A percentile compares a stretch with the other conserved stretches of the same genome.
phyloP scores from a whole-genome alignment of 495 filamentous ascomycete genomes.

The Podospora conica region DNA sequence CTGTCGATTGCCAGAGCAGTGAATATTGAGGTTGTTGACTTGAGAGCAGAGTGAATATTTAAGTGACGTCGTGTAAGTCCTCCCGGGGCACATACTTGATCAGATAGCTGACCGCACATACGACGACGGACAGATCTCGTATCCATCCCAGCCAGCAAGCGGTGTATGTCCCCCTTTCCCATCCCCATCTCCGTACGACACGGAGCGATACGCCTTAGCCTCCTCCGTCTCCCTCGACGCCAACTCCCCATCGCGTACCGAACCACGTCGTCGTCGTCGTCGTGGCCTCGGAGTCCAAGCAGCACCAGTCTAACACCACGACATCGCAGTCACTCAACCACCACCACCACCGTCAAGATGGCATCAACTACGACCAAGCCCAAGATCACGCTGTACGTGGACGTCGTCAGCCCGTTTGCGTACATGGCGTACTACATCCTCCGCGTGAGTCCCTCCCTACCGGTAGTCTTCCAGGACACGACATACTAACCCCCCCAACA shows the following conservation, averaged over 20 bases:
- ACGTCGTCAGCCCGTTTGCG: constrained; percentile 65
- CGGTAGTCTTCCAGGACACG: neutral
- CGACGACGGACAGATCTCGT: neutral
- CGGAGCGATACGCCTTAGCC: neutral
- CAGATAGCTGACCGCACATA: neutral
- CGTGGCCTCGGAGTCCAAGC: neutral
- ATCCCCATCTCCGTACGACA: neutral
- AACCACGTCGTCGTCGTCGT: neutral
- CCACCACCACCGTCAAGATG: neutral
- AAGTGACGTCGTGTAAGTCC: neutral
- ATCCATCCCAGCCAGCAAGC: neutral
- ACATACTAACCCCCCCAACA: constrained; percentile 19
- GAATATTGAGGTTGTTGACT: too few relatives aligned
- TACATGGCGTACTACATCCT: constrained; percentile 63
- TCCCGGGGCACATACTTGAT: neutral
- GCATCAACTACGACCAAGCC: constrained; percentile 44
- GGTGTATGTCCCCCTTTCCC: neutral
- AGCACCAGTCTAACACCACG: neutral
- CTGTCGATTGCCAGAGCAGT: too few relatives aligned
- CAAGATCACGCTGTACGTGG: constrained; percentile 60
- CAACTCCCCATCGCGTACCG: neutral
- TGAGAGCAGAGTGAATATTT: neutral
- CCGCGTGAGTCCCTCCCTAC: constrained; percentile 38
- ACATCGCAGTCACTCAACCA: neutral
- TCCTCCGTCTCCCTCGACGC: neutral